Base-by-base conservation (phyloP, 331 rosid genomes). In the Dryas integrifolia region DNA sequence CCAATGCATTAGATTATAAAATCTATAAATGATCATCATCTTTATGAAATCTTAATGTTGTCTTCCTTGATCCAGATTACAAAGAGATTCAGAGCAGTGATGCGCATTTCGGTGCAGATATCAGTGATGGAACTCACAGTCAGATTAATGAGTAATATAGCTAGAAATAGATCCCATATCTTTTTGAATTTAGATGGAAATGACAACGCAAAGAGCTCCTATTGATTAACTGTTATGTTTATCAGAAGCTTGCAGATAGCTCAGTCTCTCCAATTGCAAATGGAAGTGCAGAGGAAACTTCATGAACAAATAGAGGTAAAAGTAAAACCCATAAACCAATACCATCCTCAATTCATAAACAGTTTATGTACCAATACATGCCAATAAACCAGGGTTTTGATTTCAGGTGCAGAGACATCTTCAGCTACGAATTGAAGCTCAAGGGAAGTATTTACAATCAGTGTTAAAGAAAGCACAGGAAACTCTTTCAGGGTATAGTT, bases 391-490 rank as follows among this genome's bases (percentile, higher is more conserved):
- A 38, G 58, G 57, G 39, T 58, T n/a, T 1, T 63, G 55, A 57
- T 70, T 76, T 67, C 84, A 88, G 98, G 99, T 95, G 59, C 97
- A 92, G 77, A 89, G 89, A 55, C 98, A 86, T 84, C 84, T 95
- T 77, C 96, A 95, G 81, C 82, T 89, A 67, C 69, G 93, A 74
- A 95, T 95, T 2, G 98, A 95, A 88, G 96, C 99, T 47, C 98
- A 95, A 82, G 98, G 97, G 72, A 90, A 87, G 79, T 95, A 95
- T 65, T 83, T 95, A 69, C 96, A 95, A 14, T 85, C 91, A 40
- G 97, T 95, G 21, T 69, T 95, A 8, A 82, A 48, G 70, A 95
- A 92, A 58, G 99, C 99, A 40, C 93, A 87, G 47, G 93, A 92
- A 72, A 88, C 96, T 65, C 91, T 95, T 71, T 72, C 90, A 0